Evolutionary conservation across 176 grass and related monocot genomes (phyloP).

Genomic region (Juncus effusus): DNA sequence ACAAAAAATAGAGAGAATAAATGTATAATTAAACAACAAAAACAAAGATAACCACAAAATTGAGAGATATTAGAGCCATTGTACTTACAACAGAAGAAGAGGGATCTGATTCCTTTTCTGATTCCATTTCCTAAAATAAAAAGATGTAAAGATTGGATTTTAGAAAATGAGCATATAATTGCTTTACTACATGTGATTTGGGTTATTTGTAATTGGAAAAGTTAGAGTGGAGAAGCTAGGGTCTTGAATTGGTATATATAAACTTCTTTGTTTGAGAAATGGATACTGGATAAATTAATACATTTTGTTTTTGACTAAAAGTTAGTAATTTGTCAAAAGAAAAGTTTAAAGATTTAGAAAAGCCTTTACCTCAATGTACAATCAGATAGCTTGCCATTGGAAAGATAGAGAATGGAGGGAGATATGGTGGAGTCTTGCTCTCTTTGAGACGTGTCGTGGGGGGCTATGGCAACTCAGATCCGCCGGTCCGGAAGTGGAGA

Average conservation of each 20-base stretch:
- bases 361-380: slow-evolving; percentile 5
- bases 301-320: no score
- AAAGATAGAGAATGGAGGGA: background rate
- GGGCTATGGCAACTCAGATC: no score
- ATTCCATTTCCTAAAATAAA: slow-evolving; percentile 4
- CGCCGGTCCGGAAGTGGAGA: no score
- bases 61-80: background rate
- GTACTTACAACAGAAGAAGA: slow-evolving; percentile 48
- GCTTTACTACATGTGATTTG: background rate
- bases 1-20: no score
- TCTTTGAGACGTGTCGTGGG: no score
- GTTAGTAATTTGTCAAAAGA: no score
- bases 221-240: no score
- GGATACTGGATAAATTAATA: background rate
- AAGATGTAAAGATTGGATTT: background rate
- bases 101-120: background rate
- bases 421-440: background rate
- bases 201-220: background rate
- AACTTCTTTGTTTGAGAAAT: background rate
- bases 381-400: background rate
- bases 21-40: no score
- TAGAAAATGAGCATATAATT: background rate
- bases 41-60: background rate
- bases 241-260: no score
- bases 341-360: background rate